Evolutionary conservation across 192 early-diverging fungal species (phyloP), one percentile per base, ranked within the genome.

Genomic region (Rhizophlyctis rosea): DNA sequence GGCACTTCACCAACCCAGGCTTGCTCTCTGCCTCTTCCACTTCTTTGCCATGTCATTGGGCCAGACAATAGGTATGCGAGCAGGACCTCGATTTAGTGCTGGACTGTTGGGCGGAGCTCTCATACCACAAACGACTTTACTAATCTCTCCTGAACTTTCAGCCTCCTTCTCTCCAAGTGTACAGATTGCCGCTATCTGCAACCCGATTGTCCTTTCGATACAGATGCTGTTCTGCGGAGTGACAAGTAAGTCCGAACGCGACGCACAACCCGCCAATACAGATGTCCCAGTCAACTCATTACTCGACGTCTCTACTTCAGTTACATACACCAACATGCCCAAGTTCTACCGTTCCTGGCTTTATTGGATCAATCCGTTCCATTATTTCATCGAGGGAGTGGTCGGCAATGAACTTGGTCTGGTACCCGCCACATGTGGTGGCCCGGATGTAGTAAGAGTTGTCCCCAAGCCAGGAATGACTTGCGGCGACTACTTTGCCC

Each of bases 141-240:
- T n/a, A n/a, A n/a, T n/a, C n/a, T n/a, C n/a, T n/a, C n/a, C n/a
- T n/a, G n/a, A n/a, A n/a, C n/a, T n/a, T n/a, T n/a, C n/a, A n/a
- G n/a, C n/a, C n/a, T n/a, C n/a, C n/a, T n/a, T n/a, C n/a, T n/a
- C n/a, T n/a, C n/a, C n/a, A n/a, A n/a, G n/a, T n/a, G n/a, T n/a
- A n/a, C 59, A 76, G 3, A 69, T 84, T 0, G 86, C 85, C 1
- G 76, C 82, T 1, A 69, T 89, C 59, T 52, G 89, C 32, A 86
- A 87, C 52, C 88, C 88, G 4, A 80, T 91, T 34, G 76, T 84
- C 54, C 78, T 87, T 2, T 80, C 82, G 1, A 73, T 86, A 59
- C 76, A 88, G 39, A 80, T 82, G 61, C 67, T 91, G 49, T 91
- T 90, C 74, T 78, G 79, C 50, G 87, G 88, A 68, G 76, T 89